Evolutionary conservation across 805 yeast genomes (phyloP).

Genomic region (Starmerella kuoi): DNA sequence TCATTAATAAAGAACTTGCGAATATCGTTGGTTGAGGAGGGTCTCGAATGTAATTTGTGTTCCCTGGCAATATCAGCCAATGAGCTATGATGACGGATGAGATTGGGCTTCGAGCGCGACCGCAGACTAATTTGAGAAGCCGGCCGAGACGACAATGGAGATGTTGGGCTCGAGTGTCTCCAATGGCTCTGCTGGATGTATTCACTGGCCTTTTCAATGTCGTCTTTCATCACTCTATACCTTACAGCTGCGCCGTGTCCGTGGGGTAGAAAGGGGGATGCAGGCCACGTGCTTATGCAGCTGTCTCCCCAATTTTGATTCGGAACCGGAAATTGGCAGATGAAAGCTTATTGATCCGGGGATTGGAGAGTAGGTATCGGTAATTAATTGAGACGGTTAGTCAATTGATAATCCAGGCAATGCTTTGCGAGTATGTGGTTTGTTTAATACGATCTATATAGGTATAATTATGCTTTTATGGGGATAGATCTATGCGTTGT

Average conservation of each 20-base stretch:
- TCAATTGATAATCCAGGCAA: too few relatives aligned
- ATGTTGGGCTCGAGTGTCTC: neutral
- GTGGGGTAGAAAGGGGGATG: neutral
- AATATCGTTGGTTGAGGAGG: neutral
- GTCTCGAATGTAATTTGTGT: conserved; percentile 8
- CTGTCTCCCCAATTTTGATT: neutral
- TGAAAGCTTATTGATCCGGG: too few relatives aligned
- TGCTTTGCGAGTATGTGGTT: too few relatives aligned
- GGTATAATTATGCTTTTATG: too few relatives aligned
- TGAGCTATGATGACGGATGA: conserved; percentile 16
- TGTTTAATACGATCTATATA: too few relatives aligned
- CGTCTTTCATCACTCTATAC: neutral
- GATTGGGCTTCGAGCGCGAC: neutral
- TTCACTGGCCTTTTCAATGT: neutral
- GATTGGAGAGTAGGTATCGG: too few relatives aligned
- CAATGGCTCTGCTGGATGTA: neutral
- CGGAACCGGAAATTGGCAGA: too few relatives aligned
- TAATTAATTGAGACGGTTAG: too few relatives aligned
- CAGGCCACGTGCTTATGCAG: neutral
- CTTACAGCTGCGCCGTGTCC: too few relatives aligned
- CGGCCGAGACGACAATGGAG: neutral
- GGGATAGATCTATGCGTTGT: too few relatives aligned
- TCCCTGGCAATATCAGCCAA: conserved; percentile 22
- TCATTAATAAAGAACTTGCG: conserved; percentile 14
- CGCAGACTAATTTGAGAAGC: neutral